Percentiles rank a stretch among this genome's conserved stretches.
Conservation (phyloP, 495 filamentous ascomycete species). For the Aspergillus coremiiformis region DNA sequence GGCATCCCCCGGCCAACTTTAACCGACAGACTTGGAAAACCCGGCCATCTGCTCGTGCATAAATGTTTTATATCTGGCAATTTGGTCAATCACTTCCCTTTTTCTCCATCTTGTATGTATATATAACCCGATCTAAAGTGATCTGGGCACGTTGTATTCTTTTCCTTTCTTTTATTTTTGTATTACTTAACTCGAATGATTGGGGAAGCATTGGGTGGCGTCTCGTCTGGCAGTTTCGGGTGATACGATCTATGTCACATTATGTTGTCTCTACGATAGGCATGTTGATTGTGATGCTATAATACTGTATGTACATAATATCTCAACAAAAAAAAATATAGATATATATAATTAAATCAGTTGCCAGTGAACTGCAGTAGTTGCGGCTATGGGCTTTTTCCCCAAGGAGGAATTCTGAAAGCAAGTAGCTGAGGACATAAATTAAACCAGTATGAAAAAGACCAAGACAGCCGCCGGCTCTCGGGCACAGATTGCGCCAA, state of each 20-base stretch:
- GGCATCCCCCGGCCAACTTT: constrained; percentile 23
- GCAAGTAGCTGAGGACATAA: too few species aligned
- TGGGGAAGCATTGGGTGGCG: background rate
- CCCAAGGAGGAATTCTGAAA: background rate
- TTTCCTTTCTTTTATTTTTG: background rate
- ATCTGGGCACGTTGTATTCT: background rate
- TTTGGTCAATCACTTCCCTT: background rate
- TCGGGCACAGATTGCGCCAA: too few species aligned
- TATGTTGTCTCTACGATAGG: background rate
- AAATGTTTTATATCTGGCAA: constrained; percentile 10
- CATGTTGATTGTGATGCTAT: background rate
- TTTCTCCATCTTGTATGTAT: constrained; percentile 6
- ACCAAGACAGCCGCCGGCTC: too few species aligned
- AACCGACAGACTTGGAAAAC: constrained; percentile 32
- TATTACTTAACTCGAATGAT: background rate
- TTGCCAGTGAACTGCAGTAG: background rate
- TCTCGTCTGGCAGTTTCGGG: background rate
- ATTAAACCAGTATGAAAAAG: background rate
- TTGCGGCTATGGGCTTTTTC: background rate
- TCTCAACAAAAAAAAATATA: background rate
- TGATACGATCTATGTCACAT: background rate
- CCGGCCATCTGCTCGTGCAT: constrained; percentile 30
- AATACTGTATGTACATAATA: background rate
- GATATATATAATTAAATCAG: background rate
- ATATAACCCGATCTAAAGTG: background rate